phyloP scores from a whole-genome alignment of 306 rosid genomes.

The Corylus avellana region DNA sequence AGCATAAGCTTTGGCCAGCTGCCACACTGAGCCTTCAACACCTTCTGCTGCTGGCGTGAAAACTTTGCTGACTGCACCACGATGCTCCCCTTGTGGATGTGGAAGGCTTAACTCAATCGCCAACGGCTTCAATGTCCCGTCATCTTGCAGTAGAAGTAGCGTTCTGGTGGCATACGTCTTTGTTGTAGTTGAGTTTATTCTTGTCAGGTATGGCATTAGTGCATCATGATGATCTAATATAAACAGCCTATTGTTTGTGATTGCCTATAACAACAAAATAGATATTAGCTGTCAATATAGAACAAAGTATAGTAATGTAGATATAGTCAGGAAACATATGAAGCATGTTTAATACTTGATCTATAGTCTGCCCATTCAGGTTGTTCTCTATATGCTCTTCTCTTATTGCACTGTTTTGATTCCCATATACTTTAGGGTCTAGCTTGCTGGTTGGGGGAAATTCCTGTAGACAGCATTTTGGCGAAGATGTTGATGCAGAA shows the following conservation, averaged over 20 bases:
- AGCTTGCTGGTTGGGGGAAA: constrained; percentile 87
- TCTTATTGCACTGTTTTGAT: constrained; percentile 70
- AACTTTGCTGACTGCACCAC: constrained; percentile 76
- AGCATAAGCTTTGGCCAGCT: constrained; percentile 87
- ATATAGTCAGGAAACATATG: not conserved
- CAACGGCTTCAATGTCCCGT: constrained; percentile 77
- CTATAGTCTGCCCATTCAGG: constrained; percentile 63
- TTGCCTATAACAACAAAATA: constrained; percentile 51
- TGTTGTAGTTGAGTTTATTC: constrained; percentile 81
- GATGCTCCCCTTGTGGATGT: constrained; percentile 74
- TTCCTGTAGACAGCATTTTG: constrained; percentile 47
- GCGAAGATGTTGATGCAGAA: not conserved
- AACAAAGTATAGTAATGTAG: not conserved
- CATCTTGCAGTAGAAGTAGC: constrained; percentile 66
- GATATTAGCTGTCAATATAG: not conserved
- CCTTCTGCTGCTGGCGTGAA: constrained; percentile 64
- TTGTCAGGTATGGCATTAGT: constrained; percentile 66
- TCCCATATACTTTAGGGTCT: constrained; percentile 58
- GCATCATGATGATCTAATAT: constrained; percentile 89
- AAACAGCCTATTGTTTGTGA: constrained; percentile 55
- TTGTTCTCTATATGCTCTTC: constrained; percentile 50
- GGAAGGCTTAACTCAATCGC: constrained; percentile 94
- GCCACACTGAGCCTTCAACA: constrained; percentile 77
- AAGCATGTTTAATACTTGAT: constrained; percentile 44
- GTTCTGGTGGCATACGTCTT: constrained; percentile 86